phyloP scores from a whole-genome alignment of 768 basidiomycete genomes.

The Collybia sp. region DNA sequence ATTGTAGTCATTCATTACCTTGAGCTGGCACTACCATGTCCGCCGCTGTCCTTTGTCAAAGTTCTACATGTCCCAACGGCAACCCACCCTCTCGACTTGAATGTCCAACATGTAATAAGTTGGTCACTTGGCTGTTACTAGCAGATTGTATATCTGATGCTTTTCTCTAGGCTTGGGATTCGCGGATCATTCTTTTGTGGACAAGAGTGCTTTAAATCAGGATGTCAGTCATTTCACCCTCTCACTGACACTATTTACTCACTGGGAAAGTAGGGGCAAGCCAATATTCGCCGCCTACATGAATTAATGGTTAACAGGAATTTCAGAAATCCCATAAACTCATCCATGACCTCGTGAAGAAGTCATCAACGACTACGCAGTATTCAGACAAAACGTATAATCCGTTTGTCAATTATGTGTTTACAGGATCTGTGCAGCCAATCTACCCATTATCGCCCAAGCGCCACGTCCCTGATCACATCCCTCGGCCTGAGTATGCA shows the following conservation, averaged over 20 bases:
- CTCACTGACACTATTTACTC: too few species aligned
- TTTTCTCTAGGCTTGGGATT: conserved; percentile 62
- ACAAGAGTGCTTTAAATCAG: conserved; percentile 94
- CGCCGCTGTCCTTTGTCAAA: conserved; percentile 53
- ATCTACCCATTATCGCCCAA: conserved; percentile 83
- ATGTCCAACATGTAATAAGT: conserved; percentile 95
- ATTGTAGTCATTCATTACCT: neutral
- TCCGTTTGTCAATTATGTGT: conserved; percentile 73
- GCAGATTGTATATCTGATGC: conserved; percentile 10
- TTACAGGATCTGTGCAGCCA: conserved; percentile 76
- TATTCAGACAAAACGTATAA: conserved; percentile 69
- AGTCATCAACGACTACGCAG: neutral
- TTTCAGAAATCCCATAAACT: conserved; percentile 78
- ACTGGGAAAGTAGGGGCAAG: conserved; percentile 19
- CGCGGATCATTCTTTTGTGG: conserved; percentile 87
- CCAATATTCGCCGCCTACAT: neutral
- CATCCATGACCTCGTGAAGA: conserved; percentile 57
- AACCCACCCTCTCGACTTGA: conserved; percentile 84
- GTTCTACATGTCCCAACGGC: conserved; percentile 66
- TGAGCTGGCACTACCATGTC: conserved; percentile 9
- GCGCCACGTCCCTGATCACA: conserved; percentile 76
- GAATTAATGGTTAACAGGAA: too few species aligned
- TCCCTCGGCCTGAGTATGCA: conserved; percentile 87
- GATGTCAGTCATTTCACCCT: conserved; percentile 55
- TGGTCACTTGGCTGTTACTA: conserved; percentile 16